These are phyloP conservation scores for Chaetomium tenue DNA, from an alignment of 495 filamentous ascomycete genomes.

Conservation along the genomic window DNA sequence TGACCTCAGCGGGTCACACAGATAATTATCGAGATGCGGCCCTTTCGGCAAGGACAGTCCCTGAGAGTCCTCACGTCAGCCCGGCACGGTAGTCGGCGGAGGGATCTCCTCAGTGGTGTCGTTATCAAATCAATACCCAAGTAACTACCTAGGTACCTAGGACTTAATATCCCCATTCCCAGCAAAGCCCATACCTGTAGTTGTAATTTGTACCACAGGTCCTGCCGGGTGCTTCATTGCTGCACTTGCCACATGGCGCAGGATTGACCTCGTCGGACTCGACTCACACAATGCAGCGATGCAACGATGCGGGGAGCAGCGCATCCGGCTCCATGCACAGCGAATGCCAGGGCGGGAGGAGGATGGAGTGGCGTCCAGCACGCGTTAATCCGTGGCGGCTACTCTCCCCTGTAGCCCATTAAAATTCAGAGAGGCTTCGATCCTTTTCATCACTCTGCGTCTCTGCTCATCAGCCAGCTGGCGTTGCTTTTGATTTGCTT, in stretches of 20 bases:
- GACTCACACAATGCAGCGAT: neutral
- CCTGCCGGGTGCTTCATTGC: neutral
- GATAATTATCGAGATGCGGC: neutral
- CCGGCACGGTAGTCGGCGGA: neutral
- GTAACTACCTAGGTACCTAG: too few species aligned
- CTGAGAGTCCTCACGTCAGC: neutral
- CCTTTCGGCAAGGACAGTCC: neutral
- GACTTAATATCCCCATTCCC: too few species aligned
- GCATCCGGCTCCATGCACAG: neutral
- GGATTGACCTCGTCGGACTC: neutral
- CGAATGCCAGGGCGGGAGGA: neutral
- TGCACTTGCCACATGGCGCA: conserved; percentile 4
- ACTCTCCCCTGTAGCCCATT: conserved; percentile 5
- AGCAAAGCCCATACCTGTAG: too few species aligned
- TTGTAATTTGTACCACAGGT: too few species aligned
- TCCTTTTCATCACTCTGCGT: neutral
- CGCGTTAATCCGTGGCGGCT: conserved; percentile 7
- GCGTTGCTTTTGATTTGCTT: conserved; percentile 13
- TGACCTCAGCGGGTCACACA: too few species aligned
- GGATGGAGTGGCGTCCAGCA: neutral
- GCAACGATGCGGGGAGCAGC: neutral
- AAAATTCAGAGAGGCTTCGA: neutral
- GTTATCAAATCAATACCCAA: too few species aligned
- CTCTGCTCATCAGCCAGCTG: neutral
- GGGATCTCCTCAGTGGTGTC: too few species aligned